Conservation (phyloP, 75 land plant species). For the Ceratopteris richardii region DNA sequence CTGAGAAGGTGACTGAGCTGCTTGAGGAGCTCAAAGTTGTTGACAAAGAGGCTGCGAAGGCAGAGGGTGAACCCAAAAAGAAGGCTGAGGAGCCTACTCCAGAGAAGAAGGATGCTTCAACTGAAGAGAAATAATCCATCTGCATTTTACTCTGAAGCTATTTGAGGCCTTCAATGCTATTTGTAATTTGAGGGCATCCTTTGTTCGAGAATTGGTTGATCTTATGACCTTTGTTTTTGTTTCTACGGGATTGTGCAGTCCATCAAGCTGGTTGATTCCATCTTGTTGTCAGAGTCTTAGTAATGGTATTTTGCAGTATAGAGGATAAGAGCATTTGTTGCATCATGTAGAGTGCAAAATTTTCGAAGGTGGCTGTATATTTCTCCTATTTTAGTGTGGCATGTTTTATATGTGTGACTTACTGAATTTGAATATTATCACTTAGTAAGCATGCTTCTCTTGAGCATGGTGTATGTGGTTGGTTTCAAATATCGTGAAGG, state of each 20-base stretch:
- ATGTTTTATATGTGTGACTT: too few relatives aligned
- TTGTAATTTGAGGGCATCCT: neutral
- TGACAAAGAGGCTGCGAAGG: constrained; percentile 4
- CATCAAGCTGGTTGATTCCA: neutral
- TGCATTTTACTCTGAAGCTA: neutral
- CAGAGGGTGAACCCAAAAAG: neutral
- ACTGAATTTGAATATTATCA: too few relatives aligned
- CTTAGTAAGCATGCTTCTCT: too few relatives aligned
- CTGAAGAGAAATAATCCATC: neutral
- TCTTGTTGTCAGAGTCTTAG: neutral
- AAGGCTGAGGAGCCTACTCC: constrained; percentile 2
- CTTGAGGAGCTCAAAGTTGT: constrained; percentile 8
- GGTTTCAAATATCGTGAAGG: too few relatives aligned
- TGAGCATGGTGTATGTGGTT: too few relatives aligned
- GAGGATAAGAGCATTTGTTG: too few relatives aligned
- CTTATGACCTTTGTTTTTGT: neutral
- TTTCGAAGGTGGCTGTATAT: too few relatives aligned
- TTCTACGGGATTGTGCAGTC: neutral
- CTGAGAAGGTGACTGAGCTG: neutral
- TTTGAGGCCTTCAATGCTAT: neutral
- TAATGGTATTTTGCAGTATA: too few relatives aligned
- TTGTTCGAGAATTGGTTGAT: neutral
- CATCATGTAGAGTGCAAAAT: too few relatives aligned
- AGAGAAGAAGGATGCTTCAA: neutral
- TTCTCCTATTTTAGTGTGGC: too few relatives aligned